Evolutionary conservation across 768 basidiomycete species (phyloP).

Genomic region (Auricularia heimuer): DNA sequence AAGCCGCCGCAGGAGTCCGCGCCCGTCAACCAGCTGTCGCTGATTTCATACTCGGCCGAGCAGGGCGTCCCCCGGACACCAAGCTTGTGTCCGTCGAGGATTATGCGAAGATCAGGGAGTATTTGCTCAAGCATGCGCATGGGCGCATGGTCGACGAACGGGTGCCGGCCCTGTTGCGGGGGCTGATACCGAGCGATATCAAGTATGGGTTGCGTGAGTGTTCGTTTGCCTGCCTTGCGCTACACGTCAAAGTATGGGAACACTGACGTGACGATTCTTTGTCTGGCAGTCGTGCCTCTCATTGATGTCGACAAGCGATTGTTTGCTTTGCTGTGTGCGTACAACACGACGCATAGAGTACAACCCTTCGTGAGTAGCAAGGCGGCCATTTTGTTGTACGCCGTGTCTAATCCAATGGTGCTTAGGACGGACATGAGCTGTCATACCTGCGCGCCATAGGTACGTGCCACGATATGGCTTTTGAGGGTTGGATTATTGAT

Average conservation of each 20-base stretch:
- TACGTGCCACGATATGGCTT: conserved; percentile 15
- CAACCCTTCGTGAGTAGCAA: conserved; percentile 60
- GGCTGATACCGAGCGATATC: conserved; percentile 70
- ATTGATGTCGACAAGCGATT: conserved; percentile 90
- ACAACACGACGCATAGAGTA: conserved; percentile 72
- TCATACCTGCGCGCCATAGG: conserved; percentile 90
- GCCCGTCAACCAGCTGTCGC: conserved; percentile 51
- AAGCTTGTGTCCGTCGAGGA: conserved; percentile 58
- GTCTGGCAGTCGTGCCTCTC: conserved; percentile 65
- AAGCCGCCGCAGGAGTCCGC: conserved; percentile 47
- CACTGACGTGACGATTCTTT: conserved; percentile 5
- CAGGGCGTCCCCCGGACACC: conserved; percentile 39
- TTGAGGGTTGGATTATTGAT: too few relatives aligned
- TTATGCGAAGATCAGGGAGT: conserved; percentile 62
- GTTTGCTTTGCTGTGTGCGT: conserved; percentile 84
- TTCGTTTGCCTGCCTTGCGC: neutral
- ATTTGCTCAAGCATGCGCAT: conserved; percentile 72
- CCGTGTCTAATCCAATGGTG: conserved; percentile 33
- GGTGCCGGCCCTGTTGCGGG: conserved; percentile 71
- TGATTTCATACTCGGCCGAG: conserved; percentile 57
- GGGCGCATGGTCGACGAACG: conserved; percentile 83
- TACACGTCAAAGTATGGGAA: neutral
- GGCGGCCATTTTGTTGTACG: neutral
- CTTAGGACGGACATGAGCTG: conserved; percentile 67
- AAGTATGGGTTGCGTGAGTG: conserved; percentile 80